Conservation (phyloP, 2,329 filamentous ascomycete genomes). For the Phyllosticta citribraziliensis region DNA sequence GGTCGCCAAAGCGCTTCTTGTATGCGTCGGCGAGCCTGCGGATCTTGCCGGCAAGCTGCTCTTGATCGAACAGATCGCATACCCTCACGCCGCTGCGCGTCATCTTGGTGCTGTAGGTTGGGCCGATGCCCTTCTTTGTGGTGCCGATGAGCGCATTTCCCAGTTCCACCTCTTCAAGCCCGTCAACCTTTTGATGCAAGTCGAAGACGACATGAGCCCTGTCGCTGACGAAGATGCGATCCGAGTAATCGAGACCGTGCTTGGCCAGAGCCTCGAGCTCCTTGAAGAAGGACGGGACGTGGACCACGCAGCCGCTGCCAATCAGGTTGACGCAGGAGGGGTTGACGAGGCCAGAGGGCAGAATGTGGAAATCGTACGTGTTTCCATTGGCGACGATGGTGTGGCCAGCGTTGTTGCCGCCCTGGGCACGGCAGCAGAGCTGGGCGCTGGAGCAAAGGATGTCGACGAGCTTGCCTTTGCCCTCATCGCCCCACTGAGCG, state of each 20-base stretch:
- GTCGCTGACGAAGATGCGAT: conserved; percentile 55
- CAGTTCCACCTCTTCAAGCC: conserved; percentile 51
- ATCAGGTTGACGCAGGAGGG: conserved; percentile 63
- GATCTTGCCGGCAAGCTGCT: conserved; percentile 57
- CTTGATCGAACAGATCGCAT: conserved; percentile 57
- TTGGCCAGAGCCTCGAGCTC: conserved; percentile 52
- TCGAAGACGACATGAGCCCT: conserved; percentile 55
- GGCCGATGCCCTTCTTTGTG: conserved; percentile 43
- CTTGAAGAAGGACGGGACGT: conserved; percentile 58
- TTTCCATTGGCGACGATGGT: conserved; percentile 35
- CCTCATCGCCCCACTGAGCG: conserved; percentile 52
- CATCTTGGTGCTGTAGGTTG: conserved; percentile 54
- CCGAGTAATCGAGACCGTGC: conserved; percentile 49
- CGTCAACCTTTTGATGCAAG: conserved; percentile 58
- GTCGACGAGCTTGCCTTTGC: conserved; percentile 52
- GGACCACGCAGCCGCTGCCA: conserved; percentile 51
- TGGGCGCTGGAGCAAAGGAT: conserved; percentile 43
- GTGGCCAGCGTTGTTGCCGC: conserved; percentile 50
- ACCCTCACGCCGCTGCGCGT: conserved; percentile 57
- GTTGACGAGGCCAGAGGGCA: conserved; percentile 58
- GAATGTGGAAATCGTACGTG: conserved; percentile 36
- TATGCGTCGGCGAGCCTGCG: conserved; percentile 52
- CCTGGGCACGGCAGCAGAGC: conserved; percentile 49
- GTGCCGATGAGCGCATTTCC: conserved; percentile 41
- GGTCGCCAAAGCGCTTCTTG: conserved; percentile 58